Percentiles rank a stretch among this genome's conserved stretches.
Evolutionary conservation across 2,329 filamentous ascomycete species (phyloP).

Genomic region (Botrytis deweyae): DNA sequence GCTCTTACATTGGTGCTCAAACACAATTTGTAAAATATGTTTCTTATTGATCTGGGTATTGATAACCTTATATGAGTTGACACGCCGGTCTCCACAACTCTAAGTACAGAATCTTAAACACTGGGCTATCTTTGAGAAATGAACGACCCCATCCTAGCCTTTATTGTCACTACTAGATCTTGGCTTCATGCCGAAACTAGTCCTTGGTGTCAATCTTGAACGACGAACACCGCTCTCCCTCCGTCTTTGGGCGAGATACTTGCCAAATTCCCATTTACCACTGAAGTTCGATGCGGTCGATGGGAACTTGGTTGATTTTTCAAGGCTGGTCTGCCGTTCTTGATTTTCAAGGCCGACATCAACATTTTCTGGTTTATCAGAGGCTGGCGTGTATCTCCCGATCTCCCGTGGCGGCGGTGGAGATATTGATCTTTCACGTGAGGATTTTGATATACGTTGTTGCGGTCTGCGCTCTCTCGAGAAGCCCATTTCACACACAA

Average conservation of each 20-base stretch:
- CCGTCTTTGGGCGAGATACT: slow-evolving; percentile 15
- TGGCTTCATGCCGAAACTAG: slow-evolving; percentile 15
- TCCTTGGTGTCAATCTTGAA: slow-evolving; percentile 7
- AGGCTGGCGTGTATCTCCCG: not conserved
- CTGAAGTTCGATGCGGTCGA: not conserved
- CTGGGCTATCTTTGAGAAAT: not conserved
- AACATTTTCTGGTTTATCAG: not conserved
- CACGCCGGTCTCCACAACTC: not conserved
- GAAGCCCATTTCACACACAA: not conserved
- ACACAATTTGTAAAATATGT: not conserved
- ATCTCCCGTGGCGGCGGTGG: not conserved
- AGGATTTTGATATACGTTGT: not conserved
- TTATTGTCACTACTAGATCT: not conserved
- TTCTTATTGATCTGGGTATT: not conserved
- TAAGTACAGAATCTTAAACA: not conserved
- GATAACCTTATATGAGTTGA: not conserved
- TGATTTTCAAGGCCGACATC: not conserved
- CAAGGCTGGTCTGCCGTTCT: not conserved
- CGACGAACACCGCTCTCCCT: not conserved
- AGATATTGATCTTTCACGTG: not conserved
- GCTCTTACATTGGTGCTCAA: not conserved
- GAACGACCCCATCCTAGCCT: not conserved
- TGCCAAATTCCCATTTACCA: slow-evolving; percentile 15
- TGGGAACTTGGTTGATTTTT: not conserved
- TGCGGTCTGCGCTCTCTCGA: not conserved